Evolutionary conservation across 805 yeast genomes (phyloP).

Genomic region (Lipomyces mesembrius): DNA sequence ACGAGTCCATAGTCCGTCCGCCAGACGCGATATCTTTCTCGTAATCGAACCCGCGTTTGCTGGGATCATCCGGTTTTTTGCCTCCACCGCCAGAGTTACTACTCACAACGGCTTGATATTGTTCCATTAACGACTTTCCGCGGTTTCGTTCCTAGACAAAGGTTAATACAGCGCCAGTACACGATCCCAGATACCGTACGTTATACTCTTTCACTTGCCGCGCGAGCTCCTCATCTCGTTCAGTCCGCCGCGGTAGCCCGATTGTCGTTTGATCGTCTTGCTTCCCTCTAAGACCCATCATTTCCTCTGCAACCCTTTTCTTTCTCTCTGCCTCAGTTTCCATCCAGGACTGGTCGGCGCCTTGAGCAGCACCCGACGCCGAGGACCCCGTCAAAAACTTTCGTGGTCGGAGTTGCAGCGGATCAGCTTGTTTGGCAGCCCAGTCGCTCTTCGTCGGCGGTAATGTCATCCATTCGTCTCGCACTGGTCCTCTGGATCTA

Average conservation of each 20-base stretch:
- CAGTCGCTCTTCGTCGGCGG: slow-evolving; percentile 38
- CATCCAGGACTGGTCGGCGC: slow-evolving; percentile 32
- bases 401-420: slow-evolving; percentile 28
- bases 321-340: slow-evolving; percentile 37
- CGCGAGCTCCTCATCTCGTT: slow-evolving; percentile 27
- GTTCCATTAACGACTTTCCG: slow-evolving; percentile 36
- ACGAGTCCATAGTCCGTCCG: slow-evolving; percentile 23
- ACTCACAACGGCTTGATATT: slow-evolving; percentile 23
- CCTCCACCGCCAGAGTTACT: slow-evolving; percentile 12
- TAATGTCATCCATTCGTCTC: slow-evolving; percentile 41
- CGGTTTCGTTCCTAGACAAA: slow-evolving; percentile 26
- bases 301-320: slow-evolving; percentile 38
- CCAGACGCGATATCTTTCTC: slow-evolving; percentile 37
- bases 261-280: slow-evolving; percentile 8
- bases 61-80: slow-evolving; percentile 30
- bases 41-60: slow-evolving; percentile 35
- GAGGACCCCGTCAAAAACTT: slow-evolving; percentile 32
- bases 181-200: slow-evolving; percentile 12
- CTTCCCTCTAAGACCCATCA: slow-evolving; percentile 36
- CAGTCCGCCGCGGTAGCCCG: slow-evolving; percentile 17
- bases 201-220: slow-evolving; percentile 29
- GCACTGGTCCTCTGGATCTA: slow-evolving; percentile 15
- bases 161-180: too few species aligned
- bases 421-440: slow-evolving; percentile 36
- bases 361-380: slow-evolving; percentile 14